A percentile compares a stretch with the other conserved stretches of the same genome.
These are phyloP conservation scores for Trypanosoma platydactyli DNA, from an alignment of 208 protist genomes.

Conservation along the genomic window DNA sequence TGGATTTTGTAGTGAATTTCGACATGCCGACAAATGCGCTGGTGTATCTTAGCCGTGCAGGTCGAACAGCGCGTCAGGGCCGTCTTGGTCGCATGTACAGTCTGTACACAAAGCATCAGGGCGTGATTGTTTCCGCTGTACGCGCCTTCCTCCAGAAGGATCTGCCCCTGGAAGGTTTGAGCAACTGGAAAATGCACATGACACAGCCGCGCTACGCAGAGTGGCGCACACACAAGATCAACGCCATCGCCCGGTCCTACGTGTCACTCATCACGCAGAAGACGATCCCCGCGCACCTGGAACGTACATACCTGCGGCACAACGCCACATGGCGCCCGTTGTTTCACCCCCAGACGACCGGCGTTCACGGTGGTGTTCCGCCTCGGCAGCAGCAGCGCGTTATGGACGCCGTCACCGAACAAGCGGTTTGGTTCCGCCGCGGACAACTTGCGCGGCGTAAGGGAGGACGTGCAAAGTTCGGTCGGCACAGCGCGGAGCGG, in stretches of 20 bases:
- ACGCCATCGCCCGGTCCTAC: constrained; percentile 73
- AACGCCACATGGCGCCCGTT: constrained; percentile 83
- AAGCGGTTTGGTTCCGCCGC: constrained; percentile 67
- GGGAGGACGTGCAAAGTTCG: constrained; percentile 83
- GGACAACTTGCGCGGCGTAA: constrained; percentile 70
- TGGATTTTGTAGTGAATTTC: constrained; percentile 89
- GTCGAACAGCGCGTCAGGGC: constrained; percentile 78
- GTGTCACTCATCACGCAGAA: constrained; percentile 81
- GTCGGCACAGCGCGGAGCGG: constrained; percentile 33
- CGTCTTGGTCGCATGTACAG: constrained; percentile 66
- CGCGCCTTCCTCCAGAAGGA: constrained; percentile 52
- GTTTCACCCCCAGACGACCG: constrained; percentile 58
- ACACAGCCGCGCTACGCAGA: constrained; percentile 73
- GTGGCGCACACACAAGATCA: constrained; percentile 79
- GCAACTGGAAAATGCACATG: constrained; percentile 65
- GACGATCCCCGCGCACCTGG: constrained; percentile 78
- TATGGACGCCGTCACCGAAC: constrained; percentile 63
- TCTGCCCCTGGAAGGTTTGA: constrained; percentile 66
- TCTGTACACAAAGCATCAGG: constrained; percentile 75
- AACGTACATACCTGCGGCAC: constrained; percentile 79
- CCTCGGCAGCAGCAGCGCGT: constrained; percentile 73
- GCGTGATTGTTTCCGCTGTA: constrained; percentile 69
- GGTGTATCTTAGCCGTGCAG: constrained; percentile 68
- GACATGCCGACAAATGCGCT: constrained; percentile 81
- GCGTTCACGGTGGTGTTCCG: constrained; percentile 65